Percentiles rank a stretch among this genome's conserved stretches.
Conservation (phyloP, 371 early-diverging fungal genomes). For the Mucor racemosus region DNA sequence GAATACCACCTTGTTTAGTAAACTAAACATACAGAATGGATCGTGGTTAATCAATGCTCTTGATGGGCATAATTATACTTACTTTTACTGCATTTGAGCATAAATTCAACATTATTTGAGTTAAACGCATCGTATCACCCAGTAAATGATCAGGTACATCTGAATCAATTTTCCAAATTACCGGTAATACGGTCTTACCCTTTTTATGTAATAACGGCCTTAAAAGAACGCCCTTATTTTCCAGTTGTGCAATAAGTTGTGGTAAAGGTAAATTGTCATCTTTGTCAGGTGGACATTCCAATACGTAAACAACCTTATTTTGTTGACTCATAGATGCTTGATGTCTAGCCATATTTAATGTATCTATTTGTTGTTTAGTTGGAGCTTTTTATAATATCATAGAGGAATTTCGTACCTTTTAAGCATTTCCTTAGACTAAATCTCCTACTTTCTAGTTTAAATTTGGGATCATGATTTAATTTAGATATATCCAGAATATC, state of each 20-base stretch:
- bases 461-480: constrained; percentile 65
- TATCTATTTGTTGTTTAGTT: constrained; percentile 29
- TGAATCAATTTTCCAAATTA: constrained; percentile 62
- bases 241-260: constrained; percentile 37
- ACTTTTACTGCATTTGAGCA: constrained; percentile 68
- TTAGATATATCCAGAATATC: constrained; percentile 66
- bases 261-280: constrained; percentile 54
- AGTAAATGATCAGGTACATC: constrained; percentile 62
- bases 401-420: constrained; percentile 46
- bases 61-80: too few species aligned
- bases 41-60: too few species aligned
- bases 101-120: constrained; percentile 62
- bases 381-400: not conserved
- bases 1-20: constrained; percentile 50
- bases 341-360: constrained; percentile 56
- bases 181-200: constrained; percentile 54
- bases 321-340: constrained; percentile 53
- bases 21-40: constrained; percentile 41
- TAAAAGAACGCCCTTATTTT: constrained; percentile 25
- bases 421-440: constrained; percentile 63
- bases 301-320: constrained; percentile 52
- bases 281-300: constrained; percentile 60
- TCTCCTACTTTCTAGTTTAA: constrained; percentile 58
- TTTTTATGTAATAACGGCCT: constrained; percentile 27
- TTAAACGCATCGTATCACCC: constrained; percentile 63